Evolutionary conservation across 1,139 yeast genomes (phyloP).

Genomic region (Candida sp.): DNA sequence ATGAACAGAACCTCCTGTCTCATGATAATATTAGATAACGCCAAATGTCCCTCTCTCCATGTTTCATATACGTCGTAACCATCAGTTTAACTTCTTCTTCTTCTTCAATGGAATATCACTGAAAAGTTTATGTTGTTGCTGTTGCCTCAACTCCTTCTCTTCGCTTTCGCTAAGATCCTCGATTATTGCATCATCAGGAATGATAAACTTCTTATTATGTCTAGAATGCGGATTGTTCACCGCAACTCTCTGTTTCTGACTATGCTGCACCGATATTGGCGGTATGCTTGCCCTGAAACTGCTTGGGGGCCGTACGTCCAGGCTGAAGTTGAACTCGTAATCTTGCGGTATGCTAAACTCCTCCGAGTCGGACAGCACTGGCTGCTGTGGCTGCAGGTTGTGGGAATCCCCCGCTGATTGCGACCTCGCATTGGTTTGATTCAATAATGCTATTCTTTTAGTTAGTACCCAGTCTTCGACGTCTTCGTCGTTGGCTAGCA

Average conservation of each 20-base stretch:
- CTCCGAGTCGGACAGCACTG: constrained; percentile 5
- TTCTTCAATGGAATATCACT: constrained; percentile 13
- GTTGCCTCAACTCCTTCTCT: constrained; percentile 4
- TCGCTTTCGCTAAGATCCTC: constrained; percentile 13
- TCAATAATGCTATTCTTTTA: constrained; percentile 50
- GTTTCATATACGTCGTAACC: no score
- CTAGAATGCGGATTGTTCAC: constrained; percentile 5
- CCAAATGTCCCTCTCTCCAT: background rate
- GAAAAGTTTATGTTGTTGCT: constrained; percentile 4
- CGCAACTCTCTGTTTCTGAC: constrained; percentile 17
- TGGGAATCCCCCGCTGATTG: background rate
- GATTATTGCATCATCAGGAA: constrained; percentile 10
- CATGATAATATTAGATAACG: background rate
- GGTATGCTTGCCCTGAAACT: constrained; percentile 51
- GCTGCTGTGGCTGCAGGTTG: background rate
- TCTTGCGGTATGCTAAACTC: constrained; percentile 31
- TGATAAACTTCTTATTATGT: constrained; percentile 7
- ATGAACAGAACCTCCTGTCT: background rate
- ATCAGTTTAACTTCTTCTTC: constrained; percentile 9
- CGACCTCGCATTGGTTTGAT: constrained; percentile 11
- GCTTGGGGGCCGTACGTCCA: constrained; percentile 32
- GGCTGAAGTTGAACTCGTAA: constrained; percentile 39
- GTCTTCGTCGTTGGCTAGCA: constrained; percentile 51
- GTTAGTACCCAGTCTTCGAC: constrained; percentile 57
- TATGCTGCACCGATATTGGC: constrained; percentile 45